phyloP scores from a whole-genome alignment of 805 yeast species.

The Cyberlindnera xylosilytica region DNA sequence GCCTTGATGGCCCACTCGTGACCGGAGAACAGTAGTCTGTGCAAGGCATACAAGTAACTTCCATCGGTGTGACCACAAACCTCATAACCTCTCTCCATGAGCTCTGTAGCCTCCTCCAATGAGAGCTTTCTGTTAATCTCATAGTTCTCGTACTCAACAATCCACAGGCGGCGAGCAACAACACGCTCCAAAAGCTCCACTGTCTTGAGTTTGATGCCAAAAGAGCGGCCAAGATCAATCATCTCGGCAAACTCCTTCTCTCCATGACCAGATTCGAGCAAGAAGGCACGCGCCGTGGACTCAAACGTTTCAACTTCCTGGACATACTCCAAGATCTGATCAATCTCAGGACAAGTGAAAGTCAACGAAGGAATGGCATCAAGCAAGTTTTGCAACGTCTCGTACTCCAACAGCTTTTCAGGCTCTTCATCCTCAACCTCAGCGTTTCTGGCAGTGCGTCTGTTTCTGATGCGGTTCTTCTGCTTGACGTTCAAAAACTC shows the following conservation, averaged over 20 bases:
- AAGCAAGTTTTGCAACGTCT: constrained; percentile 30
- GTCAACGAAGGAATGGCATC: constrained; percentile 46
- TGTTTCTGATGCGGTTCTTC: constrained; percentile 39
- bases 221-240: constrained; percentile 54
- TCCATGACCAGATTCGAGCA: constrained; percentile 30
- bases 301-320: constrained; percentile 51
- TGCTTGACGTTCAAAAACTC: constrained; percentile 36
- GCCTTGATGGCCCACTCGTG: constrained; percentile 14
- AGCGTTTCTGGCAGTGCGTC: constrained; percentile 6
- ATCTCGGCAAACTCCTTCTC: constrained; percentile 48
- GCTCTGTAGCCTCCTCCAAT: constrained; percentile 21
- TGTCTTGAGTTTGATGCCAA: constrained; percentile 55
- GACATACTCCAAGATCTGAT: constrained; percentile 51
- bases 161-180: constrained; percentile 38
- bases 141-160: constrained; percentile 26
- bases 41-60: constrained; percentile 11
- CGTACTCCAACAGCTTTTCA: constrained; percentile 16
- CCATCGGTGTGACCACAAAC: constrained; percentile 26
- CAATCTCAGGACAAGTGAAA: constrained; percentile 56
- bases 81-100: constrained; percentile 26
- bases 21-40: constrained; percentile 15
- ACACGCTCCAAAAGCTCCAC: constrained; percentile 38
- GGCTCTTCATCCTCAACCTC: constrained; percentile 8
- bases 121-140: constrained; percentile 13
- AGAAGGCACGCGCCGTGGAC: constrained; percentile 39